Conservation (phyloP, 257 asterid species). For the Penstemon newberryi region DNA sequence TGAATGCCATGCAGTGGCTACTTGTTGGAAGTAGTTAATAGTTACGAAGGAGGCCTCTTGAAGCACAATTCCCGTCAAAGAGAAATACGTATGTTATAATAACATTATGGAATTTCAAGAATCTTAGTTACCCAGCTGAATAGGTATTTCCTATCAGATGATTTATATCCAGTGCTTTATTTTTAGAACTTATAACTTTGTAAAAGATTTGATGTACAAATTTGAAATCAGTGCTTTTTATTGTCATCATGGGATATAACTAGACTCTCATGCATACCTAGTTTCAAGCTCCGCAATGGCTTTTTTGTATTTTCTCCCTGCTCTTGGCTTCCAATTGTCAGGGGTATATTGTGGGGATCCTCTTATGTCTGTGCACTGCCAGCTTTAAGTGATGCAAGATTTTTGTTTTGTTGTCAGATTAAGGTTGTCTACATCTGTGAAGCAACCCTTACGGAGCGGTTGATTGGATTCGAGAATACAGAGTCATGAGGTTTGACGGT, state of each 20-base stretch:
- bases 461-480: constrained; percentile 87
- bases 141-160: not conserved
- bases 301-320: constrained; percentile 13
- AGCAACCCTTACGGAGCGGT: constrained; percentile 77
- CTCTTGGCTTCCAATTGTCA: constrained; percentile 2
- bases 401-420: constrained; percentile 46
- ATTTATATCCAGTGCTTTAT: not conserved
- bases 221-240: not conserved
- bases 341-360: constrained; percentile 6
- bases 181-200: no score
- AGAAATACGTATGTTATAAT: not conserved
- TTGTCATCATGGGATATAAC: no score
- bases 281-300: constrained; percentile 9
- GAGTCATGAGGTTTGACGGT: constrained; percentile 86
- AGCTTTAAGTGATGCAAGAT: constrained; percentile 20
- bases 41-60: not conserved
- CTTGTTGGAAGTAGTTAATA: constrained; percentile 14
- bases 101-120: not conserved
- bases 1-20: constrained; percentile 8
- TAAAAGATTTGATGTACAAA: no score
- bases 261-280: constrained; percentile 11
- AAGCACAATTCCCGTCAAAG: not conserved
- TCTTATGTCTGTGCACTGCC: constrained; percentile 1
- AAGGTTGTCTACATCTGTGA: constrained; percentile 82
- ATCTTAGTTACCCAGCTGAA: not conserved